These are phyloP conservation scores for Suillus placidus DNA, from an alignment of 768 basidiomycete species.

Conservation along the genomic window DNA sequence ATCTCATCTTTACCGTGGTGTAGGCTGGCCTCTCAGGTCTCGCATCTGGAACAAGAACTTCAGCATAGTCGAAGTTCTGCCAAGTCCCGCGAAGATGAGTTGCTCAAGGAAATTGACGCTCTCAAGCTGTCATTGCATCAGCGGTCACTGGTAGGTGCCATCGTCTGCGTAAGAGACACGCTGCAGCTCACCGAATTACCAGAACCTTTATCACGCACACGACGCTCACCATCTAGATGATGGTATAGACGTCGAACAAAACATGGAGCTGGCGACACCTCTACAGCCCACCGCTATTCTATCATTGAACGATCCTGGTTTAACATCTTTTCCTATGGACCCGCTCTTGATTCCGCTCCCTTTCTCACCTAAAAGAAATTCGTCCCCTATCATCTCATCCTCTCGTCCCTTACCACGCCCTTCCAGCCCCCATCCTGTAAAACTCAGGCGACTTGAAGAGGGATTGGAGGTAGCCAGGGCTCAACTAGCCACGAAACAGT, in stretches of 20 bases:
- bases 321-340: slow-evolving; percentile 3
- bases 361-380: slow-evolving; percentile 23
- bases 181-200: background rate
- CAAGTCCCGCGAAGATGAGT: slow-evolving; percentile 35
- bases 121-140: slow-evolving; percentile 15
- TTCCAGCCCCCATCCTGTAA: slow-evolving; percentile 15
- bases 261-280: slow-evolving; percentile 59
- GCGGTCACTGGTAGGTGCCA: slow-evolving; percentile 6
- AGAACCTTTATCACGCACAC: slow-evolving; percentile 15
- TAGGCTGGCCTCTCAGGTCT: slow-evolving; percentile 36
- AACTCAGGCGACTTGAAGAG: slow-evolving; percentile 24
- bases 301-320: slow-evolving; percentile 2
- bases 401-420: slow-evolving; percentile 13
- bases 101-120: slow-evolving; percentile 35
- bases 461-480: slow-evolving; percentile 24
- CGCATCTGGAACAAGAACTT: slow-evolving; percentile 35
- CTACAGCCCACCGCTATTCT: slow-evolving; percentile 39
- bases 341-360: slow-evolving; percentile 20
- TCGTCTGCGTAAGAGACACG: background rate
- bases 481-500: slow-evolving; percentile 27
- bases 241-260: slow-evolving; percentile 40
- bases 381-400: slow-evolving; percentile 18
- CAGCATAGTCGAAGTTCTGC: slow-evolving; percentile 24
- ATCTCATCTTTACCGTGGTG: background rate
- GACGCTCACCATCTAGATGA: slow-evolving; percentile 33